A percentile compares a stretch with the other conserved stretches of the same genome.
phyloP scores from a whole-genome alignment of 2,329 filamentous ascomycete genomes.

The Lachnellula hyalina region DNA sequence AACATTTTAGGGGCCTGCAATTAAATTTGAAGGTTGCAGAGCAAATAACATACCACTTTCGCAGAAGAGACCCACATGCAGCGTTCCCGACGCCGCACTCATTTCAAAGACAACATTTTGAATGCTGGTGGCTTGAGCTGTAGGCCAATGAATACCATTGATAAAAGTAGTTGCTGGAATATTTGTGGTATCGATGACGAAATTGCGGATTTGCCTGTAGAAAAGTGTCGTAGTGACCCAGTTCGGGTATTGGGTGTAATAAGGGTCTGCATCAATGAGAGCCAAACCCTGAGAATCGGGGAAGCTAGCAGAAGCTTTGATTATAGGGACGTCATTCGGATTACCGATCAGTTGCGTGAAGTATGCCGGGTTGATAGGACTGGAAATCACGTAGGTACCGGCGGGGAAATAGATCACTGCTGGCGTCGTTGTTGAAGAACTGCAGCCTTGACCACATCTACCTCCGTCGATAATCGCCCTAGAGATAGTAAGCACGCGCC shows the following conservation, averaged over 20 bases:
- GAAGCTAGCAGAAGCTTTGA: slow-evolving; percentile 69
- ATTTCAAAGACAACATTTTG: slow-evolving; percentile 59
- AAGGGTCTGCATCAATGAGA: slow-evolving; percentile 82
- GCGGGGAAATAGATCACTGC: slow-evolving; percentile 25
- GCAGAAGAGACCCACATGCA: slow-evolving; percentile 55
- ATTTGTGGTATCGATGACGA: slow-evolving; percentile 52
- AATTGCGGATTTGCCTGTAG: slow-evolving; percentile 59
- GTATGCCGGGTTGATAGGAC: slow-evolving; percentile 22
- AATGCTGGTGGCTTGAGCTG: slow-evolving; percentile 51
- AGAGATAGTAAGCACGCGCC: not conserved
- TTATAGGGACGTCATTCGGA: slow-evolving; percentile 50
- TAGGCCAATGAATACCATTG: slow-evolving; percentile 47
- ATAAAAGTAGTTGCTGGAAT: slow-evolving; percentile 25
- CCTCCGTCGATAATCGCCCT: slow-evolving; percentile 4
- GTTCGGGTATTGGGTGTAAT: slow-evolving; percentile 61
- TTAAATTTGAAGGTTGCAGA: not conserved
- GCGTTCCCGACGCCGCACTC: slow-evolving; percentile 38
- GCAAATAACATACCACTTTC: slow-evolving; percentile 39
- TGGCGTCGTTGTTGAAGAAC: slow-evolving; percentile 45
- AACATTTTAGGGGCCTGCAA: not conserved
- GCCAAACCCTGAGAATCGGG: slow-evolving; percentile 58
- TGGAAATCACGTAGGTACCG: slow-evolving; percentile 26
- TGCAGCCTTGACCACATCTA: slow-evolving; percentile 19
- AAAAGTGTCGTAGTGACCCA: slow-evolving; percentile 70
- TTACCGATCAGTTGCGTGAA: slow-evolving; percentile 27